phyloP scores from a whole-genome alignment of 2,329 filamentous ascomycete species.

The Botrytis cinerea region DNA sequence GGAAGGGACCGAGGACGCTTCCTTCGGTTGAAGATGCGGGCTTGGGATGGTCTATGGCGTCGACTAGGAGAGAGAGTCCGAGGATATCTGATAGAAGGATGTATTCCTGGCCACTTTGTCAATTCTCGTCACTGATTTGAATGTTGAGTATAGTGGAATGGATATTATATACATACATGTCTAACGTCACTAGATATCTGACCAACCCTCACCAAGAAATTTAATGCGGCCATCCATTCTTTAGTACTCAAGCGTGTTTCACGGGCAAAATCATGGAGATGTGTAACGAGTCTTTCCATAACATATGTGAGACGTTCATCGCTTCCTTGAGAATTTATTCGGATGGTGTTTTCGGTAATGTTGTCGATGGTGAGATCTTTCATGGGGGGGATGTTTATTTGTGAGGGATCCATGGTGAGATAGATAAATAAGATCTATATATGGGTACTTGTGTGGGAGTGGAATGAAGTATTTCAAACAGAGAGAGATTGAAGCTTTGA shows the following conservation, averaged over 20 bases:
- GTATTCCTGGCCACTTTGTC: slow-evolving; percentile 58
- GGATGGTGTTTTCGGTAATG: slow-evolving; percentile 74
- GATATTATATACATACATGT: slow-evolving; percentile 53
- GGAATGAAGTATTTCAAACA: background rate
- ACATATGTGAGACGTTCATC: slow-evolving; percentile 70
- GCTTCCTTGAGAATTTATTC: slow-evolving; percentile 70
- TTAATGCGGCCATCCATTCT: slow-evolving; percentile 76
- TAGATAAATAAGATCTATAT: background rate
- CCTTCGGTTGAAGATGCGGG: slow-evolving; percentile 70
- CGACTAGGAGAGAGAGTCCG: slow-evolving; percentile 76
- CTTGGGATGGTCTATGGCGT: slow-evolving; percentile 83
- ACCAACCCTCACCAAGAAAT: slow-evolving; percentile 71
- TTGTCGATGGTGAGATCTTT: slow-evolving; percentile 77
- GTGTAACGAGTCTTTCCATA: slow-evolving; percentile 70
- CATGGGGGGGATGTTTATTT: slow-evolving; percentile 48
- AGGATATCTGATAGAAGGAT: slow-evolving; percentile 80
- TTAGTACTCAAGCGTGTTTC: slow-evolving; percentile 74
- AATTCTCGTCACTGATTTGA: background rate
- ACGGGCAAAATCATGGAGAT: slow-evolving; percentile 79
- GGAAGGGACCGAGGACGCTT: slow-evolving; percentile 79
- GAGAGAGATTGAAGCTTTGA: background rate
- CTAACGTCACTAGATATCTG: slow-evolving; percentile 74
- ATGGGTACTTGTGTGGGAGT: background rate
- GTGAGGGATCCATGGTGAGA: slow-evolving; percentile 30
- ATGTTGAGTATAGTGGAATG: background rate